Evolutionary conservation across 148 eudicot species (phyloP).

Genomic region (Diospyros kaki): DNA sequence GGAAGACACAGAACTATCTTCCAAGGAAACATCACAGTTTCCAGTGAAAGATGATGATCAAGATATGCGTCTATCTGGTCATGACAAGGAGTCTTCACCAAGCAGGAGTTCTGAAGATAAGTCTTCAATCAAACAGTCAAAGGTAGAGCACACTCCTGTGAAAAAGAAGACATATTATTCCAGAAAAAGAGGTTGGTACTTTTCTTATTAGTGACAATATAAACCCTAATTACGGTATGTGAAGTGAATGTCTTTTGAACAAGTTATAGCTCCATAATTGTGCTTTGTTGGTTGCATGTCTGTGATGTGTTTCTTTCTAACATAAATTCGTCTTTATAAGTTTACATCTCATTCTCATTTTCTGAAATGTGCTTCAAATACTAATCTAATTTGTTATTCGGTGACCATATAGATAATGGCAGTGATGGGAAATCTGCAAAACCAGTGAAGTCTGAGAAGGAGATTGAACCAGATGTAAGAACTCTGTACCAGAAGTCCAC

Average conservation of each 20-base stretch:
- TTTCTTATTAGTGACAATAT: background rate
- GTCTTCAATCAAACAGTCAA: slow-evolving; percentile 26
- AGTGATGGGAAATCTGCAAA: slow-evolving; percentile 21
- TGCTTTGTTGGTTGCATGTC: background rate
- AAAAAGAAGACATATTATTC: slow-evolving; percentile 26
- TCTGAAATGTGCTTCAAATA: background rate
- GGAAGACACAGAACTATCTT: slow-evolving; percentile 23
- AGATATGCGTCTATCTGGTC: slow-evolving; percentile 13
- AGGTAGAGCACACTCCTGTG: slow-evolving; percentile 31
- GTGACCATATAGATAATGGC: slow-evolving; percentile 32
- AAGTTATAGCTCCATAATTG: background rate
- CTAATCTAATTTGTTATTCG: background rate
- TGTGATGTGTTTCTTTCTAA: background rate
- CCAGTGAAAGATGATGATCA: slow-evolving; percentile 23
- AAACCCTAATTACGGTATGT: background rate
- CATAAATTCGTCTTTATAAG: background rate
- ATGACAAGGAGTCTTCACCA: slow-evolving; percentile 15
- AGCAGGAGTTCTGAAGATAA: slow-evolving; percentile 27
- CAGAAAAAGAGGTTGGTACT: slow-evolving; percentile 26
- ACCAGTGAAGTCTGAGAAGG: slow-evolving; percentile 28
- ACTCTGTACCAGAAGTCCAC: background rate
- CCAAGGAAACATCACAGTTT: slow-evolving; percentile 13
- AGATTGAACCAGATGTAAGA: slow-evolving; percentile 38
- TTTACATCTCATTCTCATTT: background rate
- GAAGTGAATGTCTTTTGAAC: too few species aligned